phyloP scores from a whole-genome alignment of 345 rosid genomes.

The Corchorus olitorius region DNA sequence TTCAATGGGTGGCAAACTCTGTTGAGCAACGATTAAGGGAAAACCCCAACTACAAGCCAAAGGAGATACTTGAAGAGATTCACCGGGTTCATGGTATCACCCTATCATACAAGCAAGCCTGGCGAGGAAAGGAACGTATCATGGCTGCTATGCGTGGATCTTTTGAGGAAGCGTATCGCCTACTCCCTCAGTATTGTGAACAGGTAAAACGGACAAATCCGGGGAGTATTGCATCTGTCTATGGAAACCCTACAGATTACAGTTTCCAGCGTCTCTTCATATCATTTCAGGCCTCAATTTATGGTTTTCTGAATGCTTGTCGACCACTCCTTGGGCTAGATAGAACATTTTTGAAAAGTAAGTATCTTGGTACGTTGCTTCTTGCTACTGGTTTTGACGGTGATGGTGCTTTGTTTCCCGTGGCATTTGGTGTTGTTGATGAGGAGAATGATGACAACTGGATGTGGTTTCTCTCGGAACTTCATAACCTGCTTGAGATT shows the following conservation, averaged over 20 bases:
- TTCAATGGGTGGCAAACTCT: constrained; percentile 96
- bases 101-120: constrained; percentile 95
- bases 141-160: constrained; percentile 99
- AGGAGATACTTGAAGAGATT: constrained; percentile 97
- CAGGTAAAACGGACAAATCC: constrained; percentile 90
- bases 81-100: constrained; percentile 94
- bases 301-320: constrained; percentile 94
- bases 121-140: constrained; percentile 99
- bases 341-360: constrained; percentile 83
- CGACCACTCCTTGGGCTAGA: constrained; percentile 94
- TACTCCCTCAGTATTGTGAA: constrained; percentile 93
- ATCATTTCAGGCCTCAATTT: constrained; percentile 96
- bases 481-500: constrained; percentile 87
- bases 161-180: constrained; percentile 92
- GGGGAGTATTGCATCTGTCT: constrained; percentile 88
- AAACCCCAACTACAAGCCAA: constrained; percentile 94
- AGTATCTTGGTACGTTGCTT: constrained; percentile 91
- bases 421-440: constrained; percentile 94
- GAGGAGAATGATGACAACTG: constrained; percentile 97
- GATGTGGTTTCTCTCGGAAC: constrained; percentile 99
- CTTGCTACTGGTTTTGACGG: constrained; percentile 97
- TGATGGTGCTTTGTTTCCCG: constrained; percentile 87
- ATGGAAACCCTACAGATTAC: constrained; percentile 67
- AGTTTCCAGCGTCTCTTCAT: constrained; percentile 97
- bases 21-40: constrained; percentile 91